Evolutionary conservation across 2,329 filamentous ascomycete species (phyloP).

Genomic region (Lecanosticta acicola): DNA sequence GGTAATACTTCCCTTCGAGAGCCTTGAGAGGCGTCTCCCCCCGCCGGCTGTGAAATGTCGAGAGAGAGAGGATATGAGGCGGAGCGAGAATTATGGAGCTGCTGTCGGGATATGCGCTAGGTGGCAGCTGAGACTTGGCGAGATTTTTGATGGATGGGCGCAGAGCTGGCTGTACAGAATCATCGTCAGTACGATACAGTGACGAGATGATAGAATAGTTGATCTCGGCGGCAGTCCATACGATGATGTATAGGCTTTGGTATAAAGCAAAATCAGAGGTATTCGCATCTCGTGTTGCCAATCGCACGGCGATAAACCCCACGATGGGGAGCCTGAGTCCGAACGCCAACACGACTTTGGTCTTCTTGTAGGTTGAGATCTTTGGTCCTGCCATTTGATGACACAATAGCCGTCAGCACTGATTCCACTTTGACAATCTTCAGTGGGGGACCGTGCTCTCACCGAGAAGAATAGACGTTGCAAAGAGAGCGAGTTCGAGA

Average conservation of each 20-base stretch:
- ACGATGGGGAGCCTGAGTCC: conserved; percentile 14
- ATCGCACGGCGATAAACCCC: conserved; percentile 10
- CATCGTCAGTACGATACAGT: too few relatives aligned
- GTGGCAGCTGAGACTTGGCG: conserved; percentile 12
- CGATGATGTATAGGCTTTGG: conserved; percentile 12
- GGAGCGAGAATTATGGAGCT: conserved; percentile 2
- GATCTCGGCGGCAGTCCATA: conserved; percentile 17
- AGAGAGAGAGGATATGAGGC: conserved; percentile 7
- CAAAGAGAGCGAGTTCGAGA: conserved; percentile 11
- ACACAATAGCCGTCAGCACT: too few relatives aligned
- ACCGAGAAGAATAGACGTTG: conserved; percentile 8
- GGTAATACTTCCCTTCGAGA: background rate
- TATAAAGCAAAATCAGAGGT: conserved; percentile 7
- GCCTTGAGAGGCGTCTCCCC: background rate
- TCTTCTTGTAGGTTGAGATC: conserved; percentile 11
- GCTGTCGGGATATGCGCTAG: conserved; percentile 6
- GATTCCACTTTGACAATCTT: too few relatives aligned
- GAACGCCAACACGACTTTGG: conserved; percentile 13
- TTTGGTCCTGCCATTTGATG: conserved; percentile 9
- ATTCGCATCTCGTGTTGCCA: conserved; percentile 7
- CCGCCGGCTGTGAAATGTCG: conserved; percentile 4
- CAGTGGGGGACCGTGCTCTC: too few relatives aligned
- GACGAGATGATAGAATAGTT: conserved; percentile 16
- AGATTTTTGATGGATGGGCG: conserved; percentile 15
- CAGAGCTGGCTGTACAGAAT: conserved; percentile 7